Evolutionary conservation across 169 alveolate species (phyloP).

Genomic region (Plasmodium billcollinsi): DNA sequence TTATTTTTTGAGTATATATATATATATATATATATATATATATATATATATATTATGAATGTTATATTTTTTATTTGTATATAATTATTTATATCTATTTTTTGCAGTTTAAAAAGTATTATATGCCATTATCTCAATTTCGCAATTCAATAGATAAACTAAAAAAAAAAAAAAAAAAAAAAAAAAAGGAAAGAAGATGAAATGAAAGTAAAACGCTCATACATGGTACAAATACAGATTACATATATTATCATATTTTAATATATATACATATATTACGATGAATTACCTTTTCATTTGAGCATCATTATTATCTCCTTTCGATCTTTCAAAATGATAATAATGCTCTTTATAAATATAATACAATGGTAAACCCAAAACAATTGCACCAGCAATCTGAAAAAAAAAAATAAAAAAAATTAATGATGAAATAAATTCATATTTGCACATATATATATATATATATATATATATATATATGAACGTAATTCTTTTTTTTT

Average conservation of each 20-base stretch:
- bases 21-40: no score
- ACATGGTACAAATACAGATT: background rate
- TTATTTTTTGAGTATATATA: no score
- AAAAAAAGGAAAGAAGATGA: no score
- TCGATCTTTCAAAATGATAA: constrained; percentile 15
- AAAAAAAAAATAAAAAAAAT: constrained; percentile 3
- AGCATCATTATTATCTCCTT: background rate
- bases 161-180: background rate
- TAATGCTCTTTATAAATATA: constrained; percentile 18
- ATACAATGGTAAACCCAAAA: constrained; percentile 39
- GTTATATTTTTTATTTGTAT: no score
- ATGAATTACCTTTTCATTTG: background rate
- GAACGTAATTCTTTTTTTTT: no score
- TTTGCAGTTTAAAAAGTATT: background rate
- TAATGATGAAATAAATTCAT: background rate
- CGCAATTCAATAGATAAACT: constrained; percentile 29
- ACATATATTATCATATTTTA: background rate
- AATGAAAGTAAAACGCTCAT: background rate
- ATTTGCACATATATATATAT: background rate
- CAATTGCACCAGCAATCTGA: constrained; percentile 55
- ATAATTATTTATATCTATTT: no score
- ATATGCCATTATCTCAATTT: constrained; percentile 5
- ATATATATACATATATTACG: background rate
- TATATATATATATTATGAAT: no score
- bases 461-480: no score